Evolutionary conservation across 2,329 filamentous ascomycete genomes (phyloP).

Genomic region (Penicillium sp.): DNA sequence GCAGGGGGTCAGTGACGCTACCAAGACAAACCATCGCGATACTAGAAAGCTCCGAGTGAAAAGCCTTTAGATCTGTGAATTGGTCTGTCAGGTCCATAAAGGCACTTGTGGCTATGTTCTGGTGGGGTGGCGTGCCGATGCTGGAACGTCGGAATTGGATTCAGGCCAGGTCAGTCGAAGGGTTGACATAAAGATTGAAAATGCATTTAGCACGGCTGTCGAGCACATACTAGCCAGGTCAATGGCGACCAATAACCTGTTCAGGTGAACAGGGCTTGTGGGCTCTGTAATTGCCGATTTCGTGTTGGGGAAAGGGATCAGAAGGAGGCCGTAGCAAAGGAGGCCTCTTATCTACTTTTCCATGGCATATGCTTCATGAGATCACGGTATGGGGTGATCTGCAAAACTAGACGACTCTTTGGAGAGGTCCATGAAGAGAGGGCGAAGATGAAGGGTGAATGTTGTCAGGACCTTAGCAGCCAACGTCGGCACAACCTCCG

Average conservation of each 20-base stretch:
- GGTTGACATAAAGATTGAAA: background rate
- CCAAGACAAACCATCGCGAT: slow-evolving; percentile 29
- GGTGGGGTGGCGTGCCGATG: background rate
- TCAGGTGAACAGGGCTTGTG: background rate
- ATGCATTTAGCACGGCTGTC: background rate
- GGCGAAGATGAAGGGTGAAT: background rate
- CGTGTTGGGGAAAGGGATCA: background rate
- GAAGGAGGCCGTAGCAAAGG: too few species aligned
- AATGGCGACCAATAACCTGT: background rate
- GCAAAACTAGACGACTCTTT: too few species aligned
- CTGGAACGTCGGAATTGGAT: background rate
- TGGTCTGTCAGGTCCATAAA: too few species aligned
- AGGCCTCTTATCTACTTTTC: too few species aligned
- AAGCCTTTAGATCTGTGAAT: too few species aligned
- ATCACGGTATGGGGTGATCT: too few species aligned
- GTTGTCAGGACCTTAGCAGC: background rate
- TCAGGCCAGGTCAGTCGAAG: background rate
- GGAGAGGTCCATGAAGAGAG: background rate
- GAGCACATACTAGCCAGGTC: background rate
- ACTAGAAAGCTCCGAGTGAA: slow-evolving; percentile 22
- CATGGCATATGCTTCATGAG: too few species aligned
- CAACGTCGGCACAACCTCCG: too few species aligned
- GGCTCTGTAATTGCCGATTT: background rate
- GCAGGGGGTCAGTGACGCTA: slow-evolving; percentile 17
- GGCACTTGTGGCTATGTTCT: too few species aligned